Conservation (phyloP, 1,284 basidiomycete species). For the Leccinum subrobustum region DNA sequence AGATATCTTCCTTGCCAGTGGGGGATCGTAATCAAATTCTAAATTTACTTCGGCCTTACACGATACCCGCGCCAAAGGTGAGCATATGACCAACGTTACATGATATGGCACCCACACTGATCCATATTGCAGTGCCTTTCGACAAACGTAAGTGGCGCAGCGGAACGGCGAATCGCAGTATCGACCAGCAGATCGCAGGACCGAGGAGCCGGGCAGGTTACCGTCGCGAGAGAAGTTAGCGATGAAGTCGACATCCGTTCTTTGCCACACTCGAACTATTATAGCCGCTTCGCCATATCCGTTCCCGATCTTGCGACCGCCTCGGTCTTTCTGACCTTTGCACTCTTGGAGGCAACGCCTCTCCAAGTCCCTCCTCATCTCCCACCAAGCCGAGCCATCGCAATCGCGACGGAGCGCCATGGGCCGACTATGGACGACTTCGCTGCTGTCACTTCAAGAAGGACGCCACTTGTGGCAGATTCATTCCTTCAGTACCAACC, state of each 20-base stretch:
- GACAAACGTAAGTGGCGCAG: conserved; percentile 32
- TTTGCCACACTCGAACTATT: conserved; percentile 19
- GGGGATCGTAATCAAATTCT: conserved; percentile 37
- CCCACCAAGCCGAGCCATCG: conserved; percentile 44
- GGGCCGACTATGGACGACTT: conserved; percentile 56
- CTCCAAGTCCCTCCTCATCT: conserved; percentile 48
- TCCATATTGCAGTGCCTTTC: conserved; percentile 22
- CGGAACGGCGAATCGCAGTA: conserved; percentile 13
- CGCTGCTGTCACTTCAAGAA: conserved; percentile 28
- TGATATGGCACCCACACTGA: conserved; percentile 16
- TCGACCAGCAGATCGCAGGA: conserved; percentile 25
- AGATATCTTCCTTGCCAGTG: conserved; percentile 34
- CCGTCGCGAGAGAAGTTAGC: conserved; percentile 9
- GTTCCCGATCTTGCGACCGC: conserved; percentile 41
- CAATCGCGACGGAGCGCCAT: conserved; percentile 39
- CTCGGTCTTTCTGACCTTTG: conserved; percentile 51
- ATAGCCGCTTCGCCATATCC: conserved; percentile 21
- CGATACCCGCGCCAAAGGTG: conserved; percentile 29
- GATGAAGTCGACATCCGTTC: conserved; percentile 11
- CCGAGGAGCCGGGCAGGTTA: conserved; percentile 20
- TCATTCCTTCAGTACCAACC: conserved; percentile 25
- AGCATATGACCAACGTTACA: conserved; percentile 20
- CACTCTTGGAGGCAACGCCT: conserved; percentile 43
- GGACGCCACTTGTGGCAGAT: conserved; percentile 48
- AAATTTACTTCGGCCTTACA: conserved; percentile 39